These are phyloP conservation scores for Lepidopterella palustris DNA, from an alignment of 495 filamentous ascomycete genomes.

Conservation along the genomic window DNA sequence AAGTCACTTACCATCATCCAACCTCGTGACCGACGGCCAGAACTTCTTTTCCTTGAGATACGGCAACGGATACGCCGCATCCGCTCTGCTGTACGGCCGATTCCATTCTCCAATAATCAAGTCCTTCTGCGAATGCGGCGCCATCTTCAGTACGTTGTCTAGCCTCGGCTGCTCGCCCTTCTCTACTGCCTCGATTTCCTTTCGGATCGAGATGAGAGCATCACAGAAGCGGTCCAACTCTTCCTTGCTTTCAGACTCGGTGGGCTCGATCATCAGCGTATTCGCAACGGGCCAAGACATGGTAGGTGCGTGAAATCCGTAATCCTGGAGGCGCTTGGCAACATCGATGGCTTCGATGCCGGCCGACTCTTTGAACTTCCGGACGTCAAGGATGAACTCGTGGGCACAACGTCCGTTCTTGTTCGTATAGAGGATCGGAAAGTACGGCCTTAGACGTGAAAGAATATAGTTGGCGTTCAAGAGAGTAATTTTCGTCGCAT, in stretches of 20 bases:
- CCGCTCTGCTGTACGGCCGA: conserved; percentile 69
- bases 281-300: conserved; percentile 98
- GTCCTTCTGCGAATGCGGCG: conserved; percentile 83
- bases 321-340: conserved; percentile 95
- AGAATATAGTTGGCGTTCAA: conserved; percentile 99
- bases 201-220: conserved; percentile 80
- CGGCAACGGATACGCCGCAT: conserved; percentile 80
- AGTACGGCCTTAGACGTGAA: conserved; percentile 81
- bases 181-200: conserved; percentile 82
- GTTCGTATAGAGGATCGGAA: conserved; percentile 90
- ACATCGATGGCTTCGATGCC: conserved; percentile 94
- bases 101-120: conserved; percentile 69
- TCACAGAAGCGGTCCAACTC: conserved; percentile 95
- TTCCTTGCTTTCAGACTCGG: conserved; percentile 86
- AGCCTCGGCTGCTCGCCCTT: conserved; percentile 68
- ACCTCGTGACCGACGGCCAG: conserved; percentile 84
- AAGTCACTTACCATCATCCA: conserved; percentile 65
- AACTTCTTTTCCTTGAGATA: conserved; percentile 96
- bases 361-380: conserved; percentile 73
- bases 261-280: conserved; percentile 98
- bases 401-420: conserved; percentile 82
- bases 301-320: conserved; percentile 96
- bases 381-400: conserved; percentile 95
- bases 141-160: conserved; percentile 87
- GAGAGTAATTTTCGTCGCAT: conserved; percentile 88